Conservation (phyloP, 2,329 filamentous ascomycete genomes). For the Pezicula rhizophila region DNA sequence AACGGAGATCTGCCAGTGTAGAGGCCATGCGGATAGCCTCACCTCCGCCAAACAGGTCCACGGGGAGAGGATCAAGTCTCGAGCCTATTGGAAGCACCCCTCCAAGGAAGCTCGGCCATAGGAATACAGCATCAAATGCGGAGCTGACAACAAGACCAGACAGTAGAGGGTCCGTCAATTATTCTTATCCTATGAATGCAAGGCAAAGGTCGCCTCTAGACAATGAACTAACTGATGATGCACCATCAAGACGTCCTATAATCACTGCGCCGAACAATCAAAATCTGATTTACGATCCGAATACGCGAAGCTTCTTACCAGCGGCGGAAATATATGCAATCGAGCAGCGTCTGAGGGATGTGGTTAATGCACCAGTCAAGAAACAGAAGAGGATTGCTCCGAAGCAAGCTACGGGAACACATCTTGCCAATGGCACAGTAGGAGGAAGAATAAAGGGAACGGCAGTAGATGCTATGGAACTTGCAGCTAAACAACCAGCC, state of each 20-base stretch:
- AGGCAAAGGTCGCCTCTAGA: slow-evolving; percentile 24
- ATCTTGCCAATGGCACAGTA: slow-evolving; percentile 45
- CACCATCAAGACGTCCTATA: slow-evolving; percentile 20
- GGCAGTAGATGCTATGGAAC: slow-evolving; percentile 32
- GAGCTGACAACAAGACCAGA: slow-evolving; percentile 32
- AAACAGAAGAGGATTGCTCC: slow-evolving; percentile 29
- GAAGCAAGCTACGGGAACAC: slow-evolving; percentile 31
- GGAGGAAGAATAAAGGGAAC: slow-evolving; percentile 44
- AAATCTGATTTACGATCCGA: slow-evolving; percentile 56
- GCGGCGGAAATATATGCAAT: slow-evolving; percentile 36
- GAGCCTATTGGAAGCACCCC: slow-evolving; percentile 13
- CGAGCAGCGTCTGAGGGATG: slow-evolving; percentile 36
- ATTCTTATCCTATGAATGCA: slow-evolving; percentile 42
- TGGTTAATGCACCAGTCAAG: slow-evolving; percentile 33
- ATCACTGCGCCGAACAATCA: slow-evolving; percentile 30
- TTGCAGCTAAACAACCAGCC: slow-evolving; percentile 8
- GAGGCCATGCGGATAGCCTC: slow-evolving; percentile 29
- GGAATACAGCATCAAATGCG: slow-evolving; percentile 26
- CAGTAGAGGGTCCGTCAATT: slow-evolving; percentile 42
- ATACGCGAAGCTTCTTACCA: slow-evolving; percentile 57
- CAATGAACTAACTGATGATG: slow-evolving; percentile 26
- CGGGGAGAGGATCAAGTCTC: slow-evolving; percentile 25
- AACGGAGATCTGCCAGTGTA: slow-evolving; percentile 29
- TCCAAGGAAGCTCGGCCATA: slow-evolving; percentile 18
- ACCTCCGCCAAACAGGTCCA: slow-evolving; percentile 21